Evolutionary conservation across 768 basidiomycete genomes (phyloP).

Genomic region (Xerocomus spinulosus): DNA sequence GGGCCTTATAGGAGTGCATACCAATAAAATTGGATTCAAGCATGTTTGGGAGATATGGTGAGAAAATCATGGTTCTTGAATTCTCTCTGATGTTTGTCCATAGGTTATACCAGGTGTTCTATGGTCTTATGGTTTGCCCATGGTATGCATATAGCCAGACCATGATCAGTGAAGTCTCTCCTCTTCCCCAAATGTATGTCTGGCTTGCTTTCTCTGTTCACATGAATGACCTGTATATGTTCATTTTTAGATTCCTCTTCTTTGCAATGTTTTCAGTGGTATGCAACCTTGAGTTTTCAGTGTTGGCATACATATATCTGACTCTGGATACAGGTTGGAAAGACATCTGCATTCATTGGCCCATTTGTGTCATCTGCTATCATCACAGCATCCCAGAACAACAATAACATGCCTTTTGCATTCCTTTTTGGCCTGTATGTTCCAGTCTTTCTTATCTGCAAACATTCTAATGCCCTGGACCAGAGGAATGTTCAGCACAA

Average conservation of each 20-base stretch:
- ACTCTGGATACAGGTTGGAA: conserved; percentile 47
- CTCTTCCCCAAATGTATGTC: conserved; percentile 63
- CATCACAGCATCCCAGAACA: conserved; percentile 61
- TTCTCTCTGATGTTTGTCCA: background rate
- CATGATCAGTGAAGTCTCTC: conserved; percentile 78
- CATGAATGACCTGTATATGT: background rate
- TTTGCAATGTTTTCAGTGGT: conserved; percentile 74
- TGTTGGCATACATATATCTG: background rate
- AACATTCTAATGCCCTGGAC: background rate
- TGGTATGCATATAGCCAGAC: conserved; percentile 83
- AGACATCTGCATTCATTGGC: conserved; percentile 74
- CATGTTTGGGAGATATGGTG: conserved; percentile 80
- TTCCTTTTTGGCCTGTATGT: conserved; percentile 67
- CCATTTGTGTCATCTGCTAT: conserved; percentile 73
- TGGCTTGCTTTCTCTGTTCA: background rate
- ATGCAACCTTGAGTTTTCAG: conserved; percentile 8
- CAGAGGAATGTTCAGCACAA: conserved; percentile 29
- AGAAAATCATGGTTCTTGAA: background rate
- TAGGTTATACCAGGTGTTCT: conserved; percentile 68
- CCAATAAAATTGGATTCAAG: conserved; percentile 73
- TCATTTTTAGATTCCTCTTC: conserved; percentile 53
- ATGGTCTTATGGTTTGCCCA: conserved; percentile 69
- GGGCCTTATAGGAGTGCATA: conserved; percentile 76
- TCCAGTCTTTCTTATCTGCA: background rate
- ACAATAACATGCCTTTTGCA: conserved; percentile 72